These are phyloP conservation scores for Gossypium turneri DNA, from an alignment of 345 rosid species.

Conservation along the genomic window DNA sequence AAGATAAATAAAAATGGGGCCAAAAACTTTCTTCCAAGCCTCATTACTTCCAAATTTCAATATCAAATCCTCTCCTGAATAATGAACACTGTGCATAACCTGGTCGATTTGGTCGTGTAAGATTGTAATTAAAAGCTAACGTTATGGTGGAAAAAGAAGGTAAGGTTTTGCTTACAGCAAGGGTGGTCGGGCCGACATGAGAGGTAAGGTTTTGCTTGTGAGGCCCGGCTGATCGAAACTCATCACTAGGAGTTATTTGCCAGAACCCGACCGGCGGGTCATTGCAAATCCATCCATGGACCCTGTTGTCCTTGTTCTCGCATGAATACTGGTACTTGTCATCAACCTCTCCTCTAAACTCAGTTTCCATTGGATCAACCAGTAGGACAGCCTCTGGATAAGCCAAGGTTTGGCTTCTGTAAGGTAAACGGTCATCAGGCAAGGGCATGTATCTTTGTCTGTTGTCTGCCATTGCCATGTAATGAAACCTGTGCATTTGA, in stretches of 20 bases:
- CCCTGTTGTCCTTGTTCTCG: conserved; percentile 55
- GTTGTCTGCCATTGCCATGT: conserved; percentile 75
- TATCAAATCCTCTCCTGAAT: conserved; percentile 70
- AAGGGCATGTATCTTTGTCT: conserved; percentile 84
- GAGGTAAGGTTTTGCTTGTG: conserved; percentile 77
- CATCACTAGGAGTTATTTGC: conserved; percentile 96
- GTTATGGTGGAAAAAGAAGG: not conserved
- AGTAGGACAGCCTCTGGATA: conserved; percentile 86
- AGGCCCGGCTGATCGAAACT: conserved; percentile 86
- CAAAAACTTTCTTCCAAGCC: conserved; percentile 91
- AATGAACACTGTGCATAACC: conserved; percentile 85
- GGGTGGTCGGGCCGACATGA: conserved; percentile 81
- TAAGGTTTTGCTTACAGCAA: conserved; percentile 51
- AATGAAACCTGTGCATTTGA: conserved; percentile 60
- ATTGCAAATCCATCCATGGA: conserved; percentile 87
- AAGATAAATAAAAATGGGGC: conserved; percentile 74
- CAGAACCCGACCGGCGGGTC: conserved; percentile 73
- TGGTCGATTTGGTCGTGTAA: conserved; percentile 21
- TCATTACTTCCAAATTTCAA: conserved; percentile 46
- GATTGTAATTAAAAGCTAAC: not conserved
- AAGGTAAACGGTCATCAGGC: conserved; percentile 71
- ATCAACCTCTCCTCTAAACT: conserved; percentile 89
- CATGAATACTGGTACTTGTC: conserved; percentile 82
- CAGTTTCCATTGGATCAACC: conserved; percentile 61
- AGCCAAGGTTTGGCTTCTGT: conserved; percentile 57